A percentile compares a stretch with the other conserved stretches of the same genome.
Evolutionary conservation across 176 grass and related monocot genomes (phyloP).

Genomic region (Musa itinerans): DNA sequence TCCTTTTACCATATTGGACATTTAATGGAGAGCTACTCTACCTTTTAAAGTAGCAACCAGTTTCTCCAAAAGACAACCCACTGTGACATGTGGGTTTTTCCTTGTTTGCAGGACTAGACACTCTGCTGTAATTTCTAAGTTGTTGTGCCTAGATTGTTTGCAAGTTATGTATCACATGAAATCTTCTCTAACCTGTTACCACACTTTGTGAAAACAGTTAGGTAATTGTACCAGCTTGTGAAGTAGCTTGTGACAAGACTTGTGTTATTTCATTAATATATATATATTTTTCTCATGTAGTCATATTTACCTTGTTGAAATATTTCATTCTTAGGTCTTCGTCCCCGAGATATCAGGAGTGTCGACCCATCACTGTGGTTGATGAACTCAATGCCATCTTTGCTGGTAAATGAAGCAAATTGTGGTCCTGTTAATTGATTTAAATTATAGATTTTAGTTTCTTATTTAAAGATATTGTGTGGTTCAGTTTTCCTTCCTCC

Average conservation of each 20-base stretch:
- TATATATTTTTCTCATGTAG: background rate
- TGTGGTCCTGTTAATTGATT: background rate
- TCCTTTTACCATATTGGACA: background rate
- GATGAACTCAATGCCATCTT: slow-evolving; percentile 92
- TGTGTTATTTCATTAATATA: background rate
- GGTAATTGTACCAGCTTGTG: background rate
- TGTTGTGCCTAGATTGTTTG: background rate
- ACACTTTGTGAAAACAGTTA: background rate
- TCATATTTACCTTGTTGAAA: background rate
- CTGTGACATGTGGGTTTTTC: background rate
- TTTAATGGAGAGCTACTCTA: background rate
- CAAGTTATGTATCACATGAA: background rate
- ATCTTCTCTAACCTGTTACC: background rate
- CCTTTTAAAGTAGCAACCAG: background rate
- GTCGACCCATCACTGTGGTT: slow-evolving; percentile 93
- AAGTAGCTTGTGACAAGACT: background rate
- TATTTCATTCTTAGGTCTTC: slow-evolving; percentile 43
- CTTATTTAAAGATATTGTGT: background rate
- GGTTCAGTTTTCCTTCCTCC: background rate
- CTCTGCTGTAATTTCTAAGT: background rate
- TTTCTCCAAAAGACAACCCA: background rate
- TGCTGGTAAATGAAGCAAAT: slow-evolving; percentile 47
- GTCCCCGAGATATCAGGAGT: slow-evolving; percentile 84
- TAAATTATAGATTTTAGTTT: background rate
- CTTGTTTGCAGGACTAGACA: background rate